These are phyloP conservation scores for Fusarium liriodendri DNA, from an alignment of 2,329 filamentous ascomycete species.

Conservation along the genomic window DNA sequence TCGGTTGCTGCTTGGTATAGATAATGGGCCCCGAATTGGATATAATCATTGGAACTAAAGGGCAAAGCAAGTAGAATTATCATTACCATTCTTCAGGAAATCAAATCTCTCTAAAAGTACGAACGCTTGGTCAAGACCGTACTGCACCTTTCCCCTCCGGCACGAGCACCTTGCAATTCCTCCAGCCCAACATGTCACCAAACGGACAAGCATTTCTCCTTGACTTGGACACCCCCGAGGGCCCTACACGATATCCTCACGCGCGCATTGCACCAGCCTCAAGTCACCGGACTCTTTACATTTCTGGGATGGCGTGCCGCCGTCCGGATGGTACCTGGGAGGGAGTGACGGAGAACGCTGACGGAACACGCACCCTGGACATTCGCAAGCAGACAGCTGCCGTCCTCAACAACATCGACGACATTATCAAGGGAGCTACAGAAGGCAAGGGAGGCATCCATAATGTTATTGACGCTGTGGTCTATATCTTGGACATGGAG, in stretches of 20 bases:
- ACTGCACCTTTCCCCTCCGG: not conserved
- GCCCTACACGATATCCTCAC: not conserved
- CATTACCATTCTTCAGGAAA: not conserved
- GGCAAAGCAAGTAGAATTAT: not conserved
- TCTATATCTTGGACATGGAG: constrained; percentile 8
- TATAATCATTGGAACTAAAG: not conserved
- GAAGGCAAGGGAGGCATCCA: not conserved
- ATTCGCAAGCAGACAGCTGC: not conserved
- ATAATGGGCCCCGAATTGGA: not conserved
- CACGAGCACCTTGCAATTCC: not conserved
- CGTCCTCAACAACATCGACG: not conserved
- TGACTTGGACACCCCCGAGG: not conserved
- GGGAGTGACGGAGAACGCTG: not conserved
- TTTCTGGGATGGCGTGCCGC: constrained; percentile 11
- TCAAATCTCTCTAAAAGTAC: not conserved
- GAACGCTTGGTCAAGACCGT: not conserved
- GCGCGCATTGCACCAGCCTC: not conserved
- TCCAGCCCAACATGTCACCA: not conserved
- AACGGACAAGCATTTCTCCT: not conserved
- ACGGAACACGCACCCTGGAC: not conserved
- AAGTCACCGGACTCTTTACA: constrained; percentile 1
- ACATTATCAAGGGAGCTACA: not conserved
- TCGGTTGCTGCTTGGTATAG: not conserved
- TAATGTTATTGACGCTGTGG: constrained; percentile 2
- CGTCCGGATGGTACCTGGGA: constrained; percentile 10